Evolutionary conservation across 805 yeast genomes (phyloP), one percentile per base, ranked within the genome.

Genomic region (Starmerella floris): DNA sequence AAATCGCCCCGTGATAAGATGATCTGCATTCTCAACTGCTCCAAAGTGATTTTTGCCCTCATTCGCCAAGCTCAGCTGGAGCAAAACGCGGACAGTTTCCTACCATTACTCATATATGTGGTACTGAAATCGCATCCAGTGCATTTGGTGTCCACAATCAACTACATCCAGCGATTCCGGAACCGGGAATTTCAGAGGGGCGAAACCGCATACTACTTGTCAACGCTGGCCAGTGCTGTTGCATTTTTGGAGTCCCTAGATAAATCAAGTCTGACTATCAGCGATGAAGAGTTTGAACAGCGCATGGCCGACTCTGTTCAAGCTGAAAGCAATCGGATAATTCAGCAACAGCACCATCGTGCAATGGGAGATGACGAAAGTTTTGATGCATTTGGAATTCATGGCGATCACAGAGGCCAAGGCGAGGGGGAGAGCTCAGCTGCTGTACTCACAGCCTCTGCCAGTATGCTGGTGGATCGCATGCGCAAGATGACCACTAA

Each of bases 1-100:
- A 73, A 93, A 52, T 88, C 97, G 0, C 98, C 98, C 15, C 68
- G 98, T 41, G 98, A 93, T 57, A 91, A 91, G 56, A 76, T 84
- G 49, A 83, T 91, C 30, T 91, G 97, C 58, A 69, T 91, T 2
- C 67, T 91, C 48, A 93, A 91, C 62, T 77, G 91, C 41, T 88
- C 96, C 57, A 88, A 88, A 60, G 87, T 91, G 19, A 79, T 93
- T 5, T 87, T 85, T 66, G 93, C 94, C 10, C 68, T 83, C 44
- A 72, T 93, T 37, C 76, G 85, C 48, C 82, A 77, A 46, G 64
- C 68, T 15, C 62, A 70, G 39, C 69, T 76, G 41, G 80, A 76
- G 45, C 88, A 82, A 52, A 87, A 85, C 51, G 99, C 99, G 0
- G 99, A 91, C 62, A 75, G 82, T 30, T 91, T 91, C 60, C 71